These are phyloP conservation scores for Corymbia calophylla DNA, from an alignment of 441 rosid genomes.

Conservation along the genomic window DNA sequence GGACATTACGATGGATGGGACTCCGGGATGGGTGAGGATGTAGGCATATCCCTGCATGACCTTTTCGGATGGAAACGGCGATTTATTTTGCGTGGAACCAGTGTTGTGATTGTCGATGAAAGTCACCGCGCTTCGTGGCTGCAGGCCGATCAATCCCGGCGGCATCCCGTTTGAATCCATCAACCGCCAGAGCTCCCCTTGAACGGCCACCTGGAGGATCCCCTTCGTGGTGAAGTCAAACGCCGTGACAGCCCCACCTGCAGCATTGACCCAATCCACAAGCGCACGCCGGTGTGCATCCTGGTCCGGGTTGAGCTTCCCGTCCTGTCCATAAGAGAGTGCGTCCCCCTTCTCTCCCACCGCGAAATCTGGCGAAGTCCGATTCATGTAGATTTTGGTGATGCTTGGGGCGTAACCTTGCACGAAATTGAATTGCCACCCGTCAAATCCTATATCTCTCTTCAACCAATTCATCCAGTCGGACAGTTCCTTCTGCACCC, in stretches of 20 bases:
- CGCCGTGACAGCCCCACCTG: conserved; percentile 48
- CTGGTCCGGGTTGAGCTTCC: conserved; percentile 40
- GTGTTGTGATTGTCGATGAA: conserved; percentile 85
- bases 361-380: conserved; percentile 54
- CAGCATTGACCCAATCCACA: conserved; percentile 52
- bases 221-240: conserved; percentile 88
- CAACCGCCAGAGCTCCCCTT: conserved; percentile 71
- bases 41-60: conserved; percentile 87
- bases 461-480: conserved; percentile 94
- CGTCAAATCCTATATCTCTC: conserved; percentile 60
- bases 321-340: conserved; percentile 39
- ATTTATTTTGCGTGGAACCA: conserved; percentile 45
- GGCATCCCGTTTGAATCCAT: conserved; percentile 64
- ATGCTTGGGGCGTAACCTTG: conserved; percentile 56
- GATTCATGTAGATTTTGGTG: conserved; percentile 41
- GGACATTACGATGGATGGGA: conserved; percentile 53
- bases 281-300: conserved; percentile 48
- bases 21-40: conserved; percentile 85
- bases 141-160: conserved; percentile 62
- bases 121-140: conserved; percentile 69
- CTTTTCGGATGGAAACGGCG: conserved; percentile 81
- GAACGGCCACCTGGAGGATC: conserved; percentile 61
- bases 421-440: conserved; percentile 76
- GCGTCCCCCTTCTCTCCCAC: conserved; percentile 76
- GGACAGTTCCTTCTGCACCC: conserved; percentile 56